A percentile compares a stretch with the other conserved stretches of the same genome.
These are phyloP conservation scores for Aspergillus sp. DNA, from an alignment of 2,329 filamentous ascomycete genomes.

Conservation along the genomic window DNA sequence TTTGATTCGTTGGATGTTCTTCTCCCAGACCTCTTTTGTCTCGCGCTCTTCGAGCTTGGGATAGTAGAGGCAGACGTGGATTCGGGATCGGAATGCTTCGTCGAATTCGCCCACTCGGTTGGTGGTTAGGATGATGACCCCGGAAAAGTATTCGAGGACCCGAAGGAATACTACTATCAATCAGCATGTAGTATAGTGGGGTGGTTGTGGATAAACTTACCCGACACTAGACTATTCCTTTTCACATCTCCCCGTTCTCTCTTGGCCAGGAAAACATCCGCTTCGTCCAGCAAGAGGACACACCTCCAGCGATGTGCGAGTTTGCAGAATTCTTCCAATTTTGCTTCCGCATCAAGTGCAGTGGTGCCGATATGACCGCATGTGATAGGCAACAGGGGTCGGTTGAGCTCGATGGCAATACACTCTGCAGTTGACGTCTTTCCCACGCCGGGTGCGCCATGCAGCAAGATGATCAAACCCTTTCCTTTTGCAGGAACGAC, in stretches of 20 bases:
- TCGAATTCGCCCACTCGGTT: constrained; percentile 8
- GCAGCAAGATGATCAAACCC: constrained; percentile 5
- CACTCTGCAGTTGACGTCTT: constrained; percentile 6
- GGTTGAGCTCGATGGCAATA: not conserved
- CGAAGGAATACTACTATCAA: constrained; percentile 5
- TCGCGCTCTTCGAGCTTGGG: not conserved
- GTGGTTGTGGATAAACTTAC: constrained; percentile 3
- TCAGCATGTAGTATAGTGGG: too few relatives aligned
- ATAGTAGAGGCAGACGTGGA: constrained; percentile 9
- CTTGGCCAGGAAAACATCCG: constrained; percentile 16
- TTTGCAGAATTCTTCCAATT: constrained; percentile 44
- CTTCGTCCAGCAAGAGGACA: constrained; percentile 20
- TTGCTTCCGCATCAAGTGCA: constrained; percentile 40
- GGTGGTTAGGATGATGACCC: constrained; percentile 9
- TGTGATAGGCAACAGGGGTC: constrained; percentile 41
- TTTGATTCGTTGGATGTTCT: not conserved
- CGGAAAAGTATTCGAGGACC: constrained; percentile 8
- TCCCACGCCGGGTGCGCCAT: constrained; percentile 8
- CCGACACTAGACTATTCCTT: constrained; percentile 21
- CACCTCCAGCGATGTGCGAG: constrained; percentile 36
- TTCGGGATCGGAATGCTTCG: constrained; percentile 8
- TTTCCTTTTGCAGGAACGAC: constrained; percentile 1
- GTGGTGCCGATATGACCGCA: constrained; percentile 49
- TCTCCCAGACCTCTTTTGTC: not conserved
- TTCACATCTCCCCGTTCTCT: constrained; percentile 11